Base-by-base conservation (phyloP, 345 rosid species). In the Erysimum cheiranthoides region DNA sequence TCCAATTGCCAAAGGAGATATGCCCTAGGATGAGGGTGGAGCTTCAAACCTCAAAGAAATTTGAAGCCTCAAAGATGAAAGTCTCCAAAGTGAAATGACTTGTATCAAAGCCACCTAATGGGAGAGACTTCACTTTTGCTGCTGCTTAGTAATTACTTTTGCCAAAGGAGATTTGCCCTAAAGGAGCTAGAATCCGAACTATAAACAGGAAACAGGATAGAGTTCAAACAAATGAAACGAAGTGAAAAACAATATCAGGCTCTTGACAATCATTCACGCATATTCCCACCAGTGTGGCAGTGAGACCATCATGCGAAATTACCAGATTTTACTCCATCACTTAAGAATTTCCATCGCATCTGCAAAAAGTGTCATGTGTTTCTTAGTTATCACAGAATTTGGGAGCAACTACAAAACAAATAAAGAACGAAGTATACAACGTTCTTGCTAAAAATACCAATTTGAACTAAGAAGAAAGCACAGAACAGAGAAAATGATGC, bases 91-190 rank as follows among this genome's bases (percentile, higher is more conserved):
- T 16, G 38, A 68, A 64, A 66, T 66, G 82, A 68, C 67, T 50
- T 61, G 73, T 51, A 46, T 58, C 66, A 78, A 73, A 69, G 79
- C 51, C 80, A 43, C 79, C 73, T 34, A 49, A 75, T 30, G 64
- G 75, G 71, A 71, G 45, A 70, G 64, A 67, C 59, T 45, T 53
- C 65, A 25, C 66, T 52, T 71, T 43, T 66, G 68, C 65, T 77
- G 39, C 17, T 77, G 52, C 53, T 66, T 36, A 18, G 2, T 27
- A 21, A 39, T 43, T 9, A 16, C 63, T 70, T 67, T 75, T 82
- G 88, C 89, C 84, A 80, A 85, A 82, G 82, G 87, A 84, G 87
- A 82, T 86, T 77, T 83, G 84, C 84, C 91, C 87, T 6, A 43
- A 57, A 54, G 75, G 67, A 70, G 78, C 75, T 70, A 60, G 61